Conservation (phyloP, 257 asterid genomes). For the Primulina tabacum region DNA sequence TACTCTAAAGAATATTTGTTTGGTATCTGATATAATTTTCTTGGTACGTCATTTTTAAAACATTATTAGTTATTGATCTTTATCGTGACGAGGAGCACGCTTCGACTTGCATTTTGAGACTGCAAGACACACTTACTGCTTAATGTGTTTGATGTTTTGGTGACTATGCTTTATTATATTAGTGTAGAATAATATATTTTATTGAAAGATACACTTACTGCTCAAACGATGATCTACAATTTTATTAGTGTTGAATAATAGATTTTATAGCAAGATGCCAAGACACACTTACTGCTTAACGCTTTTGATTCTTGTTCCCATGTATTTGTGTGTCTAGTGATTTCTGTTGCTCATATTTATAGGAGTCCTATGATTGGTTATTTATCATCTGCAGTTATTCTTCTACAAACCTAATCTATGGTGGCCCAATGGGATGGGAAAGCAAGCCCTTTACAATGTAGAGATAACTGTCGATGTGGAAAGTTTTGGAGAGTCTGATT, state of each 20-base stretch:
- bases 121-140: too few species aligned
- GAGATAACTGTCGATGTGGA: constrained; percentile 69
- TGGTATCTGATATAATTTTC: too few species aligned
- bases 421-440: constrained; percentile 99
- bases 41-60: too few species aligned
- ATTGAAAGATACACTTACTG: not conserved
- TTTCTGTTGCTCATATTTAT: constrained; percentile 3
- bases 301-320: not conserved
- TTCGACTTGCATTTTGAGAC: too few species aligned
- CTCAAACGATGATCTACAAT: not conserved
- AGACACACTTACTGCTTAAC: not conserved
- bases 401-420: constrained; percentile 87
- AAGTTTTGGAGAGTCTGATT: constrained; percentile 81
- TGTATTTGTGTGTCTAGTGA: not conserved
- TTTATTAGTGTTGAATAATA: not conserved
- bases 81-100: too few species aligned
- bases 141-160: too few species aligned
- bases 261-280: not conserved
- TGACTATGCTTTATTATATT: too few species aligned
- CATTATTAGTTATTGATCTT: too few species aligned
- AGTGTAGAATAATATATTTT: not conserved
- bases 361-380: constrained; percentile 14
- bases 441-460: constrained; percentile 77
- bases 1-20: too few species aligned
- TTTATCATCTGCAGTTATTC: constrained; percentile 52